Percentiles rank a stretch among this genome's conserved stretches.
Evolutionary conservation across 2,329 filamentous ascomycete species (phyloP).

Genomic region (Metarhizium sp.): DNA sequence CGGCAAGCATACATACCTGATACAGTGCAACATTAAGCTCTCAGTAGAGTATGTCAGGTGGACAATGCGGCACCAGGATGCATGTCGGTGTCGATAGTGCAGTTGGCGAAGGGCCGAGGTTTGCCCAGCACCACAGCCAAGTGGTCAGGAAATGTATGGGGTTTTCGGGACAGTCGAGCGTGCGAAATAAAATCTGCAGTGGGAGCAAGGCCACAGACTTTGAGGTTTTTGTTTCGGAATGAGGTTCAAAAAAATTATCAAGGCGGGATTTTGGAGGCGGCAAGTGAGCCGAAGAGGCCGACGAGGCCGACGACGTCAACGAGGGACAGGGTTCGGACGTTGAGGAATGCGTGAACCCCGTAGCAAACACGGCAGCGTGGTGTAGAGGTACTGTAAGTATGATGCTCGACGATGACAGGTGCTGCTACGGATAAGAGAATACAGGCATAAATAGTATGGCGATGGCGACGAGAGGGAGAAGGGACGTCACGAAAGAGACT

Average conservation of each 20-base stretch:
- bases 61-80: slow-evolving; percentile 2
- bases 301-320: background rate
- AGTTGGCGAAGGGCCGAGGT: background rate
- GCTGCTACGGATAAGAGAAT: no score
- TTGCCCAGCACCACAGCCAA: background rate
- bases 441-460: no score
- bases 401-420: no score
- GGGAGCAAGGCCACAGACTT: background rate
- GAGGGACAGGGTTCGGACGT: background rate
- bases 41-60: background rate
- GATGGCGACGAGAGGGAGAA: no score
- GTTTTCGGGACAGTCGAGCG: background rate
- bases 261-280: background rate
- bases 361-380: background rate
- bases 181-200: background rate
- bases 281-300: background rate
- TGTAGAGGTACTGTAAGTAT: background rate
- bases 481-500: no score
- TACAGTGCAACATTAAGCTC: background rate
- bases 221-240: background rate
- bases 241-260: background rate
- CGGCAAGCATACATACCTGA: background rate
- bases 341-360: background rate
- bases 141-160: background rate
- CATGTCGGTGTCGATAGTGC: slow-evolving; percentile 4